Base-by-base conservation (phyloP, 2,329 filamentous ascomycete species). In the Fonsecaea monophora region DNA sequence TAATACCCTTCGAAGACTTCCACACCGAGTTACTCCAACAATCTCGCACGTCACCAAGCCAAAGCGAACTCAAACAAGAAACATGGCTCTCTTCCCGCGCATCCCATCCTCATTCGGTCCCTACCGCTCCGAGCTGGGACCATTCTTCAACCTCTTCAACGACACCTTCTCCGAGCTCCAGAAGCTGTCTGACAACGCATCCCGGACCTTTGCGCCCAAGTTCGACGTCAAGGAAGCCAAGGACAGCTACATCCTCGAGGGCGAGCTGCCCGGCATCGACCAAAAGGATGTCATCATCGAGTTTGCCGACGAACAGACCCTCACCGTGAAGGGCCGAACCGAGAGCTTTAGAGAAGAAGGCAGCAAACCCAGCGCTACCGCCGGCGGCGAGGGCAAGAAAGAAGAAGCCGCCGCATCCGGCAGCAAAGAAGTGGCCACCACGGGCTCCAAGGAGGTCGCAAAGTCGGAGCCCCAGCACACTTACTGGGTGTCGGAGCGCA, bases 401-500 rank as follows among this genome's bases (percentile, higher is more conserved):
- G 48, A 59, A 34, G 37, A 60, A 40, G 64, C 21, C 32, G 66
- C 71, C 9, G 59, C 66, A 9, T 70, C 64, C 5, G 48, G 50
- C 35, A 68, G 70, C 62, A 62, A 58, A 40, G 66, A 83, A 56
- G 74, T 74, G 9, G 50, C 72, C 37, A 67, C 62, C 30, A 68
- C 59, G 54, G 64, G 65, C 15, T 62, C 64, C 58, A 66, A 63
- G 61, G 73, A 74, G 71, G 73, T 79, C 54, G 65, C 75, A 60
- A 78, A 77, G 73, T 68, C 75, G 74, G 53, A 72, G 55, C 56
- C 68, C 48, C 56, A 74, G 30, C 72, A 80, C 64, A 83, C 81
- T 68, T 89, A 85, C 79, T 88, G 86, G 86, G 81, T 87, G 58
- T 82, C 80, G 60, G 87, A 89, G 76, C 85, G 87, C 73, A 83